Percentiles rank a stretch among this genome's conserved stretches.
Evolutionary conservation across 1,139 yeast genomes (phyloP).

Genomic region (Ogataea hybrid): DNA sequence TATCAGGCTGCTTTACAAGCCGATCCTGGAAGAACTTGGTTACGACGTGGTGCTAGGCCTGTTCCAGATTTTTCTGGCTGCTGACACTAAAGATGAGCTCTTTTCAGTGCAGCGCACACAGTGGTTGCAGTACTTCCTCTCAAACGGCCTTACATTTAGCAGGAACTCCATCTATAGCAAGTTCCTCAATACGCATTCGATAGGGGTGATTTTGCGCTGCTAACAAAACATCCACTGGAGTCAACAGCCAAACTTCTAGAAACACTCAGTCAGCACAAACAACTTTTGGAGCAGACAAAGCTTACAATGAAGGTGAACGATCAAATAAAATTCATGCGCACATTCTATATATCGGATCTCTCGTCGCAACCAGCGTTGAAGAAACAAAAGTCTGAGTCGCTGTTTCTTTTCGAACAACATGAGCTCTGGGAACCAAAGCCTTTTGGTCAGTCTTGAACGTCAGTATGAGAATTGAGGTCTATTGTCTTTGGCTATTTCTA

Average conservation of each 20-base stretch:
- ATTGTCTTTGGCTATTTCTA: no score
- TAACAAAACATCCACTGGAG: constrained; percentile 8
- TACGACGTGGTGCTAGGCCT: constrained; percentile 16
- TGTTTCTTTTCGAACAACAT: no score
- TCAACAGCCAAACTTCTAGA: constrained; percentile 9
- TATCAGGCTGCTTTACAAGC: constrained; percentile 31
- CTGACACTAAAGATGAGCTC: constrained; percentile 7
- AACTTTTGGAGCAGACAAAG: constrained; percentile 4
- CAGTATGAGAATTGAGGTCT: no score
- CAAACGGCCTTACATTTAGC: constrained; percentile 15
- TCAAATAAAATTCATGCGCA: no score
- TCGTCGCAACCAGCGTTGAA: no score
- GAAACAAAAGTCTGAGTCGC: no score
- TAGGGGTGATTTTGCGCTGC: constrained; percentile 8
- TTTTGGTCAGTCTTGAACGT: no score
- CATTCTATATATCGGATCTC: no score
- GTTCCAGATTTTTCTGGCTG: constrained; percentile 14
- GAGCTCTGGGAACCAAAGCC: no score
- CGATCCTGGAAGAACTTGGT: constrained; percentile 32
- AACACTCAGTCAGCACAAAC: constrained; percentile 5
- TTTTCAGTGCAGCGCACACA: constrained; percentile 16
- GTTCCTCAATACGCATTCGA: constrained; percentile 14
- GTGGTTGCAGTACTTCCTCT: constrained; percentile 25
- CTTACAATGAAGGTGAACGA: constrained; percentile 4
- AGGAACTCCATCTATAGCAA: constrained; percentile 14